Evolutionary conservation across 306 rosid genomes (phyloP).

Genomic region (Spatholobus suberectus): DNA sequence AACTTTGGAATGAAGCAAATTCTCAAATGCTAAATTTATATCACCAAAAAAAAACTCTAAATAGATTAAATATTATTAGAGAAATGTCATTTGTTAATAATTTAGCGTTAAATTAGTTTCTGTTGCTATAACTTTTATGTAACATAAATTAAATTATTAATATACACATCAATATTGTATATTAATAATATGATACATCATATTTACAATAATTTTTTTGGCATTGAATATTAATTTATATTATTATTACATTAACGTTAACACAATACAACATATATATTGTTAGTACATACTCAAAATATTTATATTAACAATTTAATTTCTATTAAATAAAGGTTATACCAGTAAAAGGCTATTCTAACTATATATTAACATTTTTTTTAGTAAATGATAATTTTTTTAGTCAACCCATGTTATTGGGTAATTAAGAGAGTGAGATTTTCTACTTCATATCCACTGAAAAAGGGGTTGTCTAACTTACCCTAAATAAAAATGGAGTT

Average conservation of each 20-base stretch:
- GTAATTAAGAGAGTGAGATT: background rate
- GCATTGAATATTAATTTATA: background rate
- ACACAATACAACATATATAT: background rate
- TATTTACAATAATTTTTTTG: background rate
- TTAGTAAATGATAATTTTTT: background rate
- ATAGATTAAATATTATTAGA: background rate
- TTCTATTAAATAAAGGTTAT: background rate
- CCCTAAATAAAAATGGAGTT: too few relatives aligned
- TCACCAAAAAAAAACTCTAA: background rate
- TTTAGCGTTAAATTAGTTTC: background rate
- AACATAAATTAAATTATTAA: background rate
- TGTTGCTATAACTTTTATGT: background rate
- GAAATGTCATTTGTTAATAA: background rate
- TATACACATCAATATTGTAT: background rate
- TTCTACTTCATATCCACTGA: background rate
- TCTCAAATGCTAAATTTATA: background rate
- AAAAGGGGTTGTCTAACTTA: too few relatives aligned
- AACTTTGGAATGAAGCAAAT: background rate
- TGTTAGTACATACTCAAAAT: background rate
- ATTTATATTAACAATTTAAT: background rate
- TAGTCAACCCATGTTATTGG: background rate
- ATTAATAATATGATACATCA: background rate
- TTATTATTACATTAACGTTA: background rate
- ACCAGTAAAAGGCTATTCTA: background rate
- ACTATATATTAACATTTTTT: background rate